phyloP scores from a whole-genome alignment of 2,329 filamentous ascomycete species.

The Bertia moriformis region DNA sequence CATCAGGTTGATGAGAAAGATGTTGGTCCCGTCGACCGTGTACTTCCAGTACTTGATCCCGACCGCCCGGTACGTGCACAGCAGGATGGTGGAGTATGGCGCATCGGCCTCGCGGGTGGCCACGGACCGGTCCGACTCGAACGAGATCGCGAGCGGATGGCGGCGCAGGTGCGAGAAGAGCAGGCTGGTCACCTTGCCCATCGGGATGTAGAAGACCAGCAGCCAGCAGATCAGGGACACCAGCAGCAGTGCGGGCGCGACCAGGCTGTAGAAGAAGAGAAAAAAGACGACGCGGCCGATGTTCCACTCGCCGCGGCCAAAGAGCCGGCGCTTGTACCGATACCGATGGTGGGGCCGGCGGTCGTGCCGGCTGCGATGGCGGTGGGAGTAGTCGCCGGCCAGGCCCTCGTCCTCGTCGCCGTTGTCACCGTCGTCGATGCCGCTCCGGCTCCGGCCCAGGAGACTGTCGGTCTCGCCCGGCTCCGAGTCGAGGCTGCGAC shows the following conservation, averaged over 20 bases:
- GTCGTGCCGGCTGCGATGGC: too few relatives aligned
- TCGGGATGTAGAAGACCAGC: conserved; percentile 91
- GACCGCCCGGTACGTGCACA: conserved; percentile 93
- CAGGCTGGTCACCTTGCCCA: conserved; percentile 87
- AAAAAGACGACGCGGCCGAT: conserved; percentile 91
- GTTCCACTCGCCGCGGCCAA: conserved; percentile 92
- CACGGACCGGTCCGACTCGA: conserved; percentile 72
- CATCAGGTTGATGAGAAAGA: conserved; percentile 96
- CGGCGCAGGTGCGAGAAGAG: conserved; percentile 82
- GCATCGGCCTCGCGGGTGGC: conserved; percentile 58
- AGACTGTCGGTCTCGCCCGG: conserved; percentile 79
- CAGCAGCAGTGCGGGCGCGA: conserved; percentile 72
- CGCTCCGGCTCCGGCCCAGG: conserved; percentile 42
- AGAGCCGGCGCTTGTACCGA: conserved; percentile 72
- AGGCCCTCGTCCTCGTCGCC: conserved; percentile 16
- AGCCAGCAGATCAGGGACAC: conserved; percentile 89
- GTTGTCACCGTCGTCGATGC: conserved; percentile 34
- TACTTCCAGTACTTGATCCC: conserved; percentile 98
- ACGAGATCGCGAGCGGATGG: conserved; percentile 82
- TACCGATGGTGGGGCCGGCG: conserved; percentile 23
- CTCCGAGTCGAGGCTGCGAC: conserved; percentile 75
- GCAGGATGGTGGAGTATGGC: conserved; percentile 69
- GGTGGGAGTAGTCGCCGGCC: conserved; percentile 13
- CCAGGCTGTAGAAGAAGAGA: conserved; percentile 82
- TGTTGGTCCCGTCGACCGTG: conserved; percentile 93